phyloP scores from a whole-genome alignment of 176 grass and related monocot species.

The Secale cereale region DNA sequence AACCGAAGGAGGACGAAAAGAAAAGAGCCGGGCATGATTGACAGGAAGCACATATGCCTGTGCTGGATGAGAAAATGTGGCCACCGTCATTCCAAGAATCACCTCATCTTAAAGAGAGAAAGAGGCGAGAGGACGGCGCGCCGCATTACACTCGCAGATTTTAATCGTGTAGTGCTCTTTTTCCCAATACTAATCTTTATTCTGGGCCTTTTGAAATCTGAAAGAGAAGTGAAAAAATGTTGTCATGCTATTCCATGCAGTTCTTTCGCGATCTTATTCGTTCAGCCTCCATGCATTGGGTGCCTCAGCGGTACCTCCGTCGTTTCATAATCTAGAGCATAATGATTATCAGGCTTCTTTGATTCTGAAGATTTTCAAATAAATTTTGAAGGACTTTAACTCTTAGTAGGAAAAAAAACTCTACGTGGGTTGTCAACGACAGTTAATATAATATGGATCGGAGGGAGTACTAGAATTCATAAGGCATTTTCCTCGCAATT shows the following conservation, averaged over 20 bases:
- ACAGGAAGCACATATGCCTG: background rate
- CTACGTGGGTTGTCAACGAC: no score
- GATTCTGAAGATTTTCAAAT: background rate
- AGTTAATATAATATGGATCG: no score
- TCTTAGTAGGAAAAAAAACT: no score
- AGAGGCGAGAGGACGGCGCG: background rate
- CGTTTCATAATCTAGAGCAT: background rate
- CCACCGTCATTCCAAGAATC: conserved; percentile 20
- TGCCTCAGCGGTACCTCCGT: background rate
- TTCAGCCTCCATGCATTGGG: background rate
- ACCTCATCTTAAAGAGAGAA: background rate
- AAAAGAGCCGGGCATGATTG: background rate
- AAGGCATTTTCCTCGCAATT: no score
- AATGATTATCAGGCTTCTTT: background rate
- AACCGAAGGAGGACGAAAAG: background rate
- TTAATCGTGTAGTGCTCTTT: background rate
- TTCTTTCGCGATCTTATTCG: background rate
- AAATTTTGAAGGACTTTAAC: no score
- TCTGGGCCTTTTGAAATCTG: background rate
- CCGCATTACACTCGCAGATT: background rate
- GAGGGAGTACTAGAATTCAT: no score
- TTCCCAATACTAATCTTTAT: background rate
- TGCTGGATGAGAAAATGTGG: background rate
- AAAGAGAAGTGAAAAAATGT: background rate
- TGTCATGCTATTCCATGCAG: background rate